A percentile compares a stretch with the other conserved stretches of the same genome.
These are phyloP conservation scores for Syncephalastrum sp. DNA, from an alignment of 371 early-diverging fungal species.

Conservation along the genomic window DNA sequence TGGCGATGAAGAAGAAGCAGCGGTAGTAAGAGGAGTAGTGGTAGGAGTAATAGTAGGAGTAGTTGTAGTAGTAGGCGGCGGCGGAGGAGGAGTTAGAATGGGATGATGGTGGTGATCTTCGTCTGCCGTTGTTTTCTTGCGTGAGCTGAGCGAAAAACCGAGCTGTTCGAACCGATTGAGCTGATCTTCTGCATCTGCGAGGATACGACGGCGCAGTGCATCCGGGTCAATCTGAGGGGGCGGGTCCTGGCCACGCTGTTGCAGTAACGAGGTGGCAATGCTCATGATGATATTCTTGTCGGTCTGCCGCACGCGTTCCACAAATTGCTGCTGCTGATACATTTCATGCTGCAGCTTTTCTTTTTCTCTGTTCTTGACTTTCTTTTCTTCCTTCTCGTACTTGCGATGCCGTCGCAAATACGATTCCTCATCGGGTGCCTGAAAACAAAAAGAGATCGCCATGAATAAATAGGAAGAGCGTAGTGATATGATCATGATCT, in stretches of 20 bases:
- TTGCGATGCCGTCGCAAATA: conserved; percentile 63
- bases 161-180: conserved; percentile 52
- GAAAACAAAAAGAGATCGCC: neutral
- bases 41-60: neutral
- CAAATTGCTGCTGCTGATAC: conserved; percentile 61
- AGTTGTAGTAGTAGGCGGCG: neutral
- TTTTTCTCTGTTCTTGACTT: conserved; percentile 65
- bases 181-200: conserved; percentile 55
- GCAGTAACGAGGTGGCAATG: conserved; percentile 38
- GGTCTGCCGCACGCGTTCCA: conserved; percentile 56
- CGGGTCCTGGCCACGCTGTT: conserved; percentile 22
- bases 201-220: conserved; percentile 40
- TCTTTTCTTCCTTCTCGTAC: conserved; percentile 66
- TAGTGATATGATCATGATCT: neutral
- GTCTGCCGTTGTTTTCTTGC: conserved; percentile 3
- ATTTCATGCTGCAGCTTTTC: conserved; percentile 61
- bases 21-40: neutral
- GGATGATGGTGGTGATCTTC: too few species aligned
- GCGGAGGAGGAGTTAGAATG: neutral
- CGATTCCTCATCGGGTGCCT: conserved; percentile 42
- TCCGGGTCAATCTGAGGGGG: conserved; percentile 24
- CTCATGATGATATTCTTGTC: conserved; percentile 41
- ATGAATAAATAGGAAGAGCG: neutral
- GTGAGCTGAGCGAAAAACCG: conserved; percentile 28
- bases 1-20: neutral